phyloP scores from a whole-genome alignment of 1,284 basidiomycete species.

The Cutaneotrichosporon sp. region DNA sequence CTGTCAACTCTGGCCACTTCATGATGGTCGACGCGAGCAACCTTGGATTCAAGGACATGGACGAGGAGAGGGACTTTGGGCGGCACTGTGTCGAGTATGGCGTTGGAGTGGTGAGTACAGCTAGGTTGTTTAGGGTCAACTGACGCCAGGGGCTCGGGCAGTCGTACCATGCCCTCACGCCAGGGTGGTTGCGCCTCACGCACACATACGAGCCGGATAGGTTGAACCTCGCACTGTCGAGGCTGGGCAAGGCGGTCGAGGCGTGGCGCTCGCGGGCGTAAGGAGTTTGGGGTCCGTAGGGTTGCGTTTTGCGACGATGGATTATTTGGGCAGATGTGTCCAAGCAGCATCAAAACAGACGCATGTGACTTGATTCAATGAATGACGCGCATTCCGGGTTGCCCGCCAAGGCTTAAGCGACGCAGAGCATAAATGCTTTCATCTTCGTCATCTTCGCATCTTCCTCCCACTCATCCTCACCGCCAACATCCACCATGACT shows the following conservation, averaged over 20 bases:
- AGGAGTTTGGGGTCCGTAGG: neutral
- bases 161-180: constrained; percentile 17
- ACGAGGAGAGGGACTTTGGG: constrained; percentile 19
- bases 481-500: neutral
- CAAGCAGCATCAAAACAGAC: neutral
- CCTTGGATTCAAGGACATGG: constrained; percentile 16
- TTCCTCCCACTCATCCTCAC: neutral
- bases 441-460: neutral
- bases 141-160: constrained; percentile 19
- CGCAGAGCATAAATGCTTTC: neutral
- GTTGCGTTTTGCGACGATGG: neutral
- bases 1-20: constrained; percentile 39
- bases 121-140: neutral
- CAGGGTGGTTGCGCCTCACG: constrained; percentile 25
- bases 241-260: constrained; percentile 9
- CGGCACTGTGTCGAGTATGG: constrained; percentile 8
- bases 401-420: too few species aligned
- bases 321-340: neutral
- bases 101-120: constrained; percentile 17
- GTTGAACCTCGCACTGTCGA: constrained; percentile 9
- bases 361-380: neutral
- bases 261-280: neutral
- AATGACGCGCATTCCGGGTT: too few species aligned
- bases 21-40: constrained; percentile 21
- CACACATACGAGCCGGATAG: constrained; percentile 13